Percentiles rank a stretch among this genome's conserved stretches.
phyloP scores from a whole-genome alignment of 495 filamentous ascomycete genomes.

The Podospora pseudopauciseta region DNA sequence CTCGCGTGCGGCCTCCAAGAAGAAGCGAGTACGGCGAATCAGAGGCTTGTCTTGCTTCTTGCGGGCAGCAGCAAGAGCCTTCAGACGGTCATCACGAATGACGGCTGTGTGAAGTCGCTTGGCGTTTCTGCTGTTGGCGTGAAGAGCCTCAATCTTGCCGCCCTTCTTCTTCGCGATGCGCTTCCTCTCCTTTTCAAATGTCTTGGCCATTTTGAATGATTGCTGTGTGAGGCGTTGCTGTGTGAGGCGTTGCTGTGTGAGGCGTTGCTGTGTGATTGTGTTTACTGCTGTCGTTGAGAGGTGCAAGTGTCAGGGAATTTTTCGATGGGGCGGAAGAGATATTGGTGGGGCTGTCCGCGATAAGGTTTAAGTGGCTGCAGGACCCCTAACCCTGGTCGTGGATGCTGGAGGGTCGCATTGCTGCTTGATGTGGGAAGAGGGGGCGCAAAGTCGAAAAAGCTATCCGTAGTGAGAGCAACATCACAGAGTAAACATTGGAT shows the following conservation, averaged over 20 bases:
- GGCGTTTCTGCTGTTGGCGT: conserved; percentile 78
- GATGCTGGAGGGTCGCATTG: background rate
- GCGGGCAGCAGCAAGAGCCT: conserved; percentile 57
- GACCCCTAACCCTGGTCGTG: conserved; percentile 10
- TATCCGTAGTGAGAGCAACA: background rate
- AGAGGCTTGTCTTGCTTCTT: conserved; percentile 65
- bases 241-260: conserved; percentile 1
- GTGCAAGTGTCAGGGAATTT: conserved; percentile 4
- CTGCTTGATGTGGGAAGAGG: background rate
- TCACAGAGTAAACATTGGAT: background rate
- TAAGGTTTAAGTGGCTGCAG: conserved; percentile 30
- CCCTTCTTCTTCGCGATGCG: conserved; percentile 76
- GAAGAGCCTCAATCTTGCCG: conserved; percentile 61
- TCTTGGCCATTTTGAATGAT: conserved; percentile 62
- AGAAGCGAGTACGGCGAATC: conserved; percentile 66
- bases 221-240: background rate
- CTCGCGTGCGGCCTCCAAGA: conserved; percentile 58
- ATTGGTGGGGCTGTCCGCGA: conserved; percentile 31
- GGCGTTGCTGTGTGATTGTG: background rate
- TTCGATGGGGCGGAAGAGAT: conserved; percentile 8
- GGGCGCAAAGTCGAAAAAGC: background rate
- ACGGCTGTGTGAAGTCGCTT: conserved; percentile 69
- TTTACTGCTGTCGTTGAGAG: background rate
- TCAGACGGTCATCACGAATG: conserved; percentile 71
- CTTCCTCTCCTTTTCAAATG: conserved; percentile 75